phyloP scores from a whole-genome alignment of 228 moss, liverwort and hornwort genomes.

The Sphagnum magellanicum region DNA sequence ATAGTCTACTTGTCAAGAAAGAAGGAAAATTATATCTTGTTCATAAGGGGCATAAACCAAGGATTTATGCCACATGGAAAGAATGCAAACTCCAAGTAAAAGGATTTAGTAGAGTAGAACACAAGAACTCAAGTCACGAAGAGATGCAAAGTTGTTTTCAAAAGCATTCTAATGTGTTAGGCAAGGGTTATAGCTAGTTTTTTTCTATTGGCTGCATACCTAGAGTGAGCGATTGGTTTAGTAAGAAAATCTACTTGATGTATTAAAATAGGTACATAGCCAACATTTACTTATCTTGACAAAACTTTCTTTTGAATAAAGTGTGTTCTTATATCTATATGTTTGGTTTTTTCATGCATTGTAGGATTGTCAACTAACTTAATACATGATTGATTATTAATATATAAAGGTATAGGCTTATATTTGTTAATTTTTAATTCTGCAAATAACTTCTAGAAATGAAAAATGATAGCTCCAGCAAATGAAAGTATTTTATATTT shows the following conservation, averaged over 20 bases:
- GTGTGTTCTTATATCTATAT: conserved; percentile 1
- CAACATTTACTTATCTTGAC: not conserved
- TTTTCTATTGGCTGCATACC: not conserved
- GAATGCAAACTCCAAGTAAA: too few relatives aligned
- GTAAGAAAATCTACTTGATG: conserved; percentile 2
- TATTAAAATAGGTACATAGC: not conserved
- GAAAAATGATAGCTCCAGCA: not conserved
- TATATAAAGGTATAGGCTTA: not conserved
- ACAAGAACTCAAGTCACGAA: too few relatives aligned
- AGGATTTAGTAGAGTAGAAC: too few relatives aligned
- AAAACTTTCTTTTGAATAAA: not conserved
- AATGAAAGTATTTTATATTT: not conserved
- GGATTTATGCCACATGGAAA: too few relatives aligned
- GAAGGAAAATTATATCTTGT: too few relatives aligned
- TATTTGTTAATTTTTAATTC: not conserved
- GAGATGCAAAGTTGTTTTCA: too few relatives aligned
- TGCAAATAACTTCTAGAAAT: not conserved
- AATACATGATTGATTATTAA: conserved; percentile 1
- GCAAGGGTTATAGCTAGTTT: not conserved
- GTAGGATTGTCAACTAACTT: not conserved
- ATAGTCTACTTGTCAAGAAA: too few relatives aligned
- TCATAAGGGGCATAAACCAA: too few relatives aligned
- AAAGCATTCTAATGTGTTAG: not conserved
- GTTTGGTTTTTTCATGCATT: not conserved
- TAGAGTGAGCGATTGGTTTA: not conserved